Base-by-base conservation (phyloP, 129 eudicot genomes). In the Pseudognaphalium luteoalbum region DNA sequence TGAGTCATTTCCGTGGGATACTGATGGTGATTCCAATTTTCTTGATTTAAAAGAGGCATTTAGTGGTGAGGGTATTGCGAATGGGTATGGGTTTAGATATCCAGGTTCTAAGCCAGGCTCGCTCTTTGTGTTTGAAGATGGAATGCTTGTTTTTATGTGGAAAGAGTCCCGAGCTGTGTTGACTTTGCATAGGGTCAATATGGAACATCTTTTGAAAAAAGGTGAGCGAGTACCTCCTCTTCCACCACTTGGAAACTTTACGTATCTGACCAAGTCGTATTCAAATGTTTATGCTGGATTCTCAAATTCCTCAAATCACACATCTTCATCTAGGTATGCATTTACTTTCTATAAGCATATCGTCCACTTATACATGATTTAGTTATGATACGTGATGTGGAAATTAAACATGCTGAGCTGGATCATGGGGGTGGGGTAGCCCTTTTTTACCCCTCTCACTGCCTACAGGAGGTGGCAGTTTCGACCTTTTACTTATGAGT, bases 101-200 rank as follows among this genome's bases (percentile, higher is more conserved):
- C 98, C 98, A 7, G 98, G 98, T 15, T 90, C 94, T 32, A 92
- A 90, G 76, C 98, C 98, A 5, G 98, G 98, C 35, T 86, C 98
- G 2, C 82, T 92, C 32, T 92, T 76, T 86, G 96, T 83, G 25
- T 85, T 85, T 74, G 81, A 82, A 58, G 86, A 88, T 47, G 93
- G 84, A 70, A 73, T 89, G 80, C 96, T 92, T 74, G 98, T 91
- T 75, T 92, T 92, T 56, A 68, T 88, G 70, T 92, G 98, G 98
- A 92, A 90, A 75, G 98, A 92, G 62, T 86, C 98, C 33, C 76
- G 86, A 80, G 88, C 89, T 50, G 90, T 88, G 54, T 83, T 92
- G 85, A 90, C 96, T 34, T 76, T 92, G 79, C 90, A 78, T 57
- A 90, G 98, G 92, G 87, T 92, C 64, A 68, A 92, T 61, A 85